Conservation (phyloP, 1,284 basidiomycete genomes). For the Ceratobasidium sp. region DNA sequence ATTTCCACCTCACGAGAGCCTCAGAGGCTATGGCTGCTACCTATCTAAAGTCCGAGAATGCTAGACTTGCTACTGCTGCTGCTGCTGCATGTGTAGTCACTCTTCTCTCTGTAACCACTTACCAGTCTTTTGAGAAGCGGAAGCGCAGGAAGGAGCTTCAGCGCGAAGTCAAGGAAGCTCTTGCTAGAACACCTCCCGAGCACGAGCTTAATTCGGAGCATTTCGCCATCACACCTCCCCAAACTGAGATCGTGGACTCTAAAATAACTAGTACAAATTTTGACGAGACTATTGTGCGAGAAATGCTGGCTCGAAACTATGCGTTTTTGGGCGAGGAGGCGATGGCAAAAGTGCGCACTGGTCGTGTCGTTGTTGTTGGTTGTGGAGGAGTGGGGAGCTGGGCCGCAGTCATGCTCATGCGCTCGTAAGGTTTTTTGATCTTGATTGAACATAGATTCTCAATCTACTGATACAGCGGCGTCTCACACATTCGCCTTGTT, state of each 20-base stretch:
- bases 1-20: too few species aligned
- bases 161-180: constrained; percentile 59
- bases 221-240: not conserved
- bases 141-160: constrained; percentile 65
- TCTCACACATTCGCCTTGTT: constrained; percentile 76
- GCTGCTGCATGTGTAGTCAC: constrained; percentile 71
- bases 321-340: constrained; percentile 93
- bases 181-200: constrained; percentile 29
- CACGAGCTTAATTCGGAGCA: constrained; percentile 9
- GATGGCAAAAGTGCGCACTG: constrained; percentile 81
- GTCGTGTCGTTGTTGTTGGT: constrained; percentile 88
- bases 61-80: constrained; percentile 68
- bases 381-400: constrained; percentile 97
- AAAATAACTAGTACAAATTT: constrained; percentile 54
- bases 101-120: constrained; percentile 65
- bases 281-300: constrained; percentile 80
- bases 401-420: constrained; percentile 92
- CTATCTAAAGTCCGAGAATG: constrained; percentile 38
- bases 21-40: constrained; percentile 16
- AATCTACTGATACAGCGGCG: constrained; percentile 61
- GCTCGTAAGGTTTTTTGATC: constrained; percentile 69
- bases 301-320: constrained; percentile 94
- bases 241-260: not conserved
- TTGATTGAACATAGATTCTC: not conserved
- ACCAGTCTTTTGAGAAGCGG: constrained; percentile 62